These are phyloP conservation scores for Pestalotiopsis sp. DNA, from an alignment of 2,329 filamentous ascomycete species.

Conservation along the genomic window DNA sequence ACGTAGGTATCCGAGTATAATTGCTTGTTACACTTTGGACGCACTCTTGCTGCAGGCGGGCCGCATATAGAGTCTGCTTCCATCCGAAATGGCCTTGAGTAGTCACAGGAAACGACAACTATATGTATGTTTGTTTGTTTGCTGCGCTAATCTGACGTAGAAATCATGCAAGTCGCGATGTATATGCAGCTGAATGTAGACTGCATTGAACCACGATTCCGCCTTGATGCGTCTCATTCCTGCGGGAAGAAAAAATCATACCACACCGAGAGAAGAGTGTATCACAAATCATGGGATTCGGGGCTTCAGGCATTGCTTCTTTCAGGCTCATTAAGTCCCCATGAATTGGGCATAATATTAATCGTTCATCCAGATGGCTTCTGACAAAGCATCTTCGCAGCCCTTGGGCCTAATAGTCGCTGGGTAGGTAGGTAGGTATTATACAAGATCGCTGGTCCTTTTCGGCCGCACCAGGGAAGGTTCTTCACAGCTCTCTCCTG, in stretches of 20 bases:
- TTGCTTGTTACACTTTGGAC: too few species aligned
- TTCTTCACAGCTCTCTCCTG: not conserved
- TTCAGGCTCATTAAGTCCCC: not conserved
- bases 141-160: too few species aligned
- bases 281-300: not conserved
- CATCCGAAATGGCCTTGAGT: too few species aligned
- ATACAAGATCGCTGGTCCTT: conserved; percentile 9
- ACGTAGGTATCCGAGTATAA: too few species aligned
- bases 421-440: conserved; percentile 1
- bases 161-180: not conserved
- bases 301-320: not conserved
- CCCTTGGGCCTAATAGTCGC: not conserved
- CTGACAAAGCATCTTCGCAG: not conserved
- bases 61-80: too few species aligned
- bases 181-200: not conserved
- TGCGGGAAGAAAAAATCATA: not conserved
- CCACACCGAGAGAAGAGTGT: not conserved
- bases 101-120: too few species aligned
- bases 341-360: not conserved
- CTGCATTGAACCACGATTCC: not conserved
- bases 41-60: too few species aligned
- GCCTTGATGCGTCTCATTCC: not conserved
- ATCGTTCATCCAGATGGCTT: not conserved
- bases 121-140: too few species aligned
- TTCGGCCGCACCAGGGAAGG: not conserved